Base-by-base conservation (phyloP, 495 filamentous ascomycete genomes). In the Darksidea phi region DNA sequence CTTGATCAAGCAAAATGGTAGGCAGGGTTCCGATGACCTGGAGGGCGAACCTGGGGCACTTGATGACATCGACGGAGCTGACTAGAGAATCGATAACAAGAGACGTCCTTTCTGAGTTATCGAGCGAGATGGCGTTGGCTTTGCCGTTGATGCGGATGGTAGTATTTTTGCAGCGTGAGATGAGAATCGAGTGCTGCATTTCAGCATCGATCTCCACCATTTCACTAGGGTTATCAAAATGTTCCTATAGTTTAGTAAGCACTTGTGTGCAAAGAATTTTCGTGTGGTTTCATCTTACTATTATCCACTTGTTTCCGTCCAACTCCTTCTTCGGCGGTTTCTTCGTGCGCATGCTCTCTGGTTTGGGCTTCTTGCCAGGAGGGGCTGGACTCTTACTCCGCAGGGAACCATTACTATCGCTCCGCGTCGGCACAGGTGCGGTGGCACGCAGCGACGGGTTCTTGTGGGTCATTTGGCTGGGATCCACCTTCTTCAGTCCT, bases 391-490 rank as follows among this genome's bases (percentile, higher is more conserved):
- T 91, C 80, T 91, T 95, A 26, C 80, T 81, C 17, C 88, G 82
- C n/a, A 70, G 59, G 11, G 72, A 72, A 45, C 74, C 77, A 21
- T 75, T 71, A 45, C 84, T 83, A 51, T 79, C 75, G 43, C 80
- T 83, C 58, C 81, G 76, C 26, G 79, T 78, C 3, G 87, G 82
- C 6, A 91, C 90, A 11, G 82, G 82, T 8, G 86, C 87, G 51
- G 80, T 78, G 12, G 87, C 84, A 37, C 94, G 86, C 23, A 99
- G 79, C 20, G 83, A 82, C n/a, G 95, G 94, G 76, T 99, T 99
- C 78, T 97, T 97, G 78, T 99, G 94, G 47, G 94, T 97, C 91
- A 96, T 96, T 70, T 96, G 76, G 20, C 86, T 90, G 68, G 86
- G 89, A 75, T 96, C 91, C 25, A 99, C 94, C 77, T 96, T 99